phyloP scores from a whole-genome alignment of 441 rosid genomes.

The Jatropha podagrica region DNA sequence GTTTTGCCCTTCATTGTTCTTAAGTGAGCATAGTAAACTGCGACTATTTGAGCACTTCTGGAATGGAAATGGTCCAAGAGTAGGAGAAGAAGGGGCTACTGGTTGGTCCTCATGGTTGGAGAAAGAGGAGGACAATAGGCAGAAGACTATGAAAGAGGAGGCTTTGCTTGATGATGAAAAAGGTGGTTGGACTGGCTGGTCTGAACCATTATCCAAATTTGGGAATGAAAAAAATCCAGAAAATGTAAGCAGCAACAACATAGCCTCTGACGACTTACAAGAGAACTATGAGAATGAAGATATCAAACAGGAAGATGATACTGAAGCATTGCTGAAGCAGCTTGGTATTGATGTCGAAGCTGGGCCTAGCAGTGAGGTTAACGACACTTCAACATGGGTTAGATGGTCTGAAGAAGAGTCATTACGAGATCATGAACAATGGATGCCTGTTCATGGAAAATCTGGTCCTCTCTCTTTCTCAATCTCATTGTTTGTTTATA shows the following conservation, averaged over 20 bases:
- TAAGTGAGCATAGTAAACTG: constrained; percentile 73
- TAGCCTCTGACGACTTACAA: constrained; percentile 36
- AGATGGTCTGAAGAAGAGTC: constrained; percentile 88
- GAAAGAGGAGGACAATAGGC: constrained; percentile 92
- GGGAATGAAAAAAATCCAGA: constrained; percentile 39
- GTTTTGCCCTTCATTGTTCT: constrained; percentile 75
- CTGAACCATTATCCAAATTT: constrained; percentile 55
- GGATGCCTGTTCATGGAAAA: constrained; percentile 81
- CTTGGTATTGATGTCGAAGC: constrained; percentile 77
- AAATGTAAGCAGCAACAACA: constrained; percentile 31
- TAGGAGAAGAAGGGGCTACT: constrained; percentile 93
- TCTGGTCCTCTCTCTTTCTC: constrained; percentile 46
- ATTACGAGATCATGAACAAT: constrained; percentile 67
- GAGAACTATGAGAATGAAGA: constrained; percentile 57
- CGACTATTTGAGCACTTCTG: constrained; percentile 94
- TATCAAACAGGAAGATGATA: constrained; percentile 67
- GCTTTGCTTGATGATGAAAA: constrained; percentile 44
- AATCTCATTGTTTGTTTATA: background rate
- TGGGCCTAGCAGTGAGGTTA: constrained; percentile 60
- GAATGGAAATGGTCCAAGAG: constrained; percentile 78
- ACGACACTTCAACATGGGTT: constrained; percentile 79
- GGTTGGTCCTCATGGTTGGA: constrained; percentile 93
- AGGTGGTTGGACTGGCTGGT: constrained; percentile 99
- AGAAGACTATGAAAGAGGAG: constrained; percentile 64
- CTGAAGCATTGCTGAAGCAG: constrained; percentile 76